These are phyloP conservation scores for Xylaria scruposa DNA, from an alignment of 495 filamentous ascomycete species.

Conservation along the genomic window DNA sequence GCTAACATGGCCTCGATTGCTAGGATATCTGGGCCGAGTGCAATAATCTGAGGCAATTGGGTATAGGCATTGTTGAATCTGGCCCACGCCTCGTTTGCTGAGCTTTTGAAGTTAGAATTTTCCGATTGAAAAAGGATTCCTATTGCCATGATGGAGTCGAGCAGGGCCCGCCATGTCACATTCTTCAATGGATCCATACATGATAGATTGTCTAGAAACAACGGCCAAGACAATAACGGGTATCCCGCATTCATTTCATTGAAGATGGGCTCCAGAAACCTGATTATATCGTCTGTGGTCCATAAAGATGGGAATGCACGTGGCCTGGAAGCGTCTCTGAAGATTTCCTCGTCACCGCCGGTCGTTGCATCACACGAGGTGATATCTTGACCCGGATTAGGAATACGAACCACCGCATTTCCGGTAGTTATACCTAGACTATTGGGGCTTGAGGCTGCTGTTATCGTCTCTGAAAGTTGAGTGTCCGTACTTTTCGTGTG, in stretches of 20 bases:
- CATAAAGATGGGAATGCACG: neutral
- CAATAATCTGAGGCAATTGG: conserved; percentile 20
- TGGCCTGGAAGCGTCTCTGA: neutral
- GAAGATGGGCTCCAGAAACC: conserved; percentile 19
- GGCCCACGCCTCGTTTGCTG: conserved; percentile 11
- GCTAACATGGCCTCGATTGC: conserved; percentile 21
- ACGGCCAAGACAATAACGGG: conserved; percentile 8
- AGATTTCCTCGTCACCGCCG: neutral
- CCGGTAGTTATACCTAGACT: neutral
- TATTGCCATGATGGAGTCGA: conserved; percentile 18
- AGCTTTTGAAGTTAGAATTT: neutral
- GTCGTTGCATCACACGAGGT: conserved; percentile 1
- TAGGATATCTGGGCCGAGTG: conserved; percentile 7
- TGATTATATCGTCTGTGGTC: conserved; percentile 7
- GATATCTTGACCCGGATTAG: neutral
- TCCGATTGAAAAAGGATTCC: conserved; percentile 1
- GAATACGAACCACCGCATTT: neutral
- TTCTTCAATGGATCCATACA: conserved; percentile 5
- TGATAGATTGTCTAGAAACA: neutral
- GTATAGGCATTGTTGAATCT: conserved; percentile 29
- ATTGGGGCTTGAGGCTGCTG: neutral
- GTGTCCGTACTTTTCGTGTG: neutral
- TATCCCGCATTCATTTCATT: conserved; percentile 10
- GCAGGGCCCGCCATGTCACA: neutral
- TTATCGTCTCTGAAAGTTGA: neutral